A percentile compares a stretch with the other conserved stretches of the same genome.
Conservation (phyloP, 2,329 filamentous ascomycete genomes). For the Sclerotinia borealis region DNA sequence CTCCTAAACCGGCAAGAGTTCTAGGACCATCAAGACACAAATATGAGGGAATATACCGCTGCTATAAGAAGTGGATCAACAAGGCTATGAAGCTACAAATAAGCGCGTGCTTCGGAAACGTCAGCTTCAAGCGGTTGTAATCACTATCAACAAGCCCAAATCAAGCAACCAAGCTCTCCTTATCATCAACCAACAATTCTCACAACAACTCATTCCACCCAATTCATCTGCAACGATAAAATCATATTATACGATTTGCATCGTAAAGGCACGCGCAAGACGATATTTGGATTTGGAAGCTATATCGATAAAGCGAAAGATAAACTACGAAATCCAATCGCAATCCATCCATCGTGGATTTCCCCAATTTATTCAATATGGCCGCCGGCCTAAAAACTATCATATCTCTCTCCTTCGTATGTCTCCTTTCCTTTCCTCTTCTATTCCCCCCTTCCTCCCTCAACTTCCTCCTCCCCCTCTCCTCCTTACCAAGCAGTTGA, state of each 20-base stretch:
- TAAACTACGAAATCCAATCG: not conserved
- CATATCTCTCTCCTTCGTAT: slow-evolving; percentile 93
- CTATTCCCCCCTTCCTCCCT: not conserved
- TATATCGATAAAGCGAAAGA: not conserved
- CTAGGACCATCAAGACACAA: fast-evolving
- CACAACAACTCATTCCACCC: not conserved
- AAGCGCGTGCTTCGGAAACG: slow-evolving; percentile 8
- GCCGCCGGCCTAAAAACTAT: slow-evolving; percentile 97
- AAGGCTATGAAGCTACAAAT: not conserved
- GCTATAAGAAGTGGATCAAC: not conserved
- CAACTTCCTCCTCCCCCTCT: not conserved
- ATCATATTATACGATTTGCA: not conserved
- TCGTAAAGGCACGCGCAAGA: not conserved
- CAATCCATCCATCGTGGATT: not conserved
- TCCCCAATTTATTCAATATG: slow-evolving; percentile 33
- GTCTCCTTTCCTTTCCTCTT: slow-evolving; percentile 27
- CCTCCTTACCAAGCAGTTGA: no score
- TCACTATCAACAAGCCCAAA: not conserved
- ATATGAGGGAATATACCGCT: not conserved
- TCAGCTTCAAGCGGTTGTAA: not conserved
- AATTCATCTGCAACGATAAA: not conserved
- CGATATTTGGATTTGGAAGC: not conserved
- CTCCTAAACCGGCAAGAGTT: not conserved
- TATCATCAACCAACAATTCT: not conserved
- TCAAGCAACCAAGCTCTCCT: not conserved